A percentile compares a stretch with the other conserved stretches of the same genome.
phyloP scores from a whole-genome alignment of 805 yeast species.

The Candida jianshihensis region DNA sequence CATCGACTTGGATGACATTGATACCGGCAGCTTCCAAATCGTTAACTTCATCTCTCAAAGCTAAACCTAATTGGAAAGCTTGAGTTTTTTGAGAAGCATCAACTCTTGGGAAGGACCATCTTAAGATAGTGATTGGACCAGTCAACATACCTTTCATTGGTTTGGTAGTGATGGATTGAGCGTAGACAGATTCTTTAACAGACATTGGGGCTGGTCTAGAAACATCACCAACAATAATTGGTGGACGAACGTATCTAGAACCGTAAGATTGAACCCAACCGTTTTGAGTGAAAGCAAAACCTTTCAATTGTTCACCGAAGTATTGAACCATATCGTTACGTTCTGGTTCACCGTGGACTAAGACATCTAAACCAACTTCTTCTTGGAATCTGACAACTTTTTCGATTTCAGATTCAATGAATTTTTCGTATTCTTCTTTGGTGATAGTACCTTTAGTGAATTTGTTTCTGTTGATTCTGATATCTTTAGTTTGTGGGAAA shows the following conservation, averaged over 20 bases:
- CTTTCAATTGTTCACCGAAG: conserved; percentile 98
- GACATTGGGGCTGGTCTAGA: conserved; percentile 98
- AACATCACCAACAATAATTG: conserved; percentile 97
- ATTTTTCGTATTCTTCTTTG: conserved; percentile 90
- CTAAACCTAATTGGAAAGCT: conserved; percentile 94
- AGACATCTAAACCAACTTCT: conserved; percentile 95
- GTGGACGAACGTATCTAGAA: conserved; percentile 99
- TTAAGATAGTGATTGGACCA: conserved; percentile 98
- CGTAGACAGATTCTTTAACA: conserved; percentile 98
- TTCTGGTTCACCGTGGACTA: conserved; percentile 99
- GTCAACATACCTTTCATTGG: conserved; percentile 99
- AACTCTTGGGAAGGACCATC: conserved; percentile 99
- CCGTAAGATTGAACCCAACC: conserved; percentile 99
- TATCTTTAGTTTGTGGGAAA: conserved; percentile 99
- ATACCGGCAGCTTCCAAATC: conserved; percentile 99
- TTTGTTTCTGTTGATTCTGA: conserved; percentile 97
- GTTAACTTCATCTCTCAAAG: conserved; percentile 96
- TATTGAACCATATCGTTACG: conserved; percentile 99
- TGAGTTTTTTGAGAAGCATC: conserved; percentile 90
- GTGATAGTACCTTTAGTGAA: conserved; percentile 94
- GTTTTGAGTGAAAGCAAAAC: conserved; percentile 96
- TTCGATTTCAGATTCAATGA: conserved; percentile 95
- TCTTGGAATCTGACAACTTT: conserved; percentile 98
- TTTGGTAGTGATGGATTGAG: conserved; percentile 90
- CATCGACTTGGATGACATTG: conserved; percentile 97